These are phyloP conservation scores for Alectoria sarmentosa DNA, from an alignment of 495 filamentous ascomycete species.

Conservation along the genomic window DNA sequence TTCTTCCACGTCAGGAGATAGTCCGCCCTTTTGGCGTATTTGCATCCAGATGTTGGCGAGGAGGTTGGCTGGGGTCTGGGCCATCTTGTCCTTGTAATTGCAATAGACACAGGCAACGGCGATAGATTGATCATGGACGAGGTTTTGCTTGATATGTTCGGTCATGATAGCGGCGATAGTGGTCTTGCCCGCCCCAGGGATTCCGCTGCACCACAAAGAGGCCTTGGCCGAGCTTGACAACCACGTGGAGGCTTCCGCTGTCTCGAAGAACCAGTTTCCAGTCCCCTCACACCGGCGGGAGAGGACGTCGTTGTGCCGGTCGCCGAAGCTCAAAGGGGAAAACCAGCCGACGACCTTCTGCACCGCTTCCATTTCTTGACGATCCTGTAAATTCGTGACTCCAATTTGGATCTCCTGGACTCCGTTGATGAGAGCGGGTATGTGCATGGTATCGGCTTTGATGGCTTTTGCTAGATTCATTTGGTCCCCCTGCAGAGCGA, in stretches of 20 bases:
- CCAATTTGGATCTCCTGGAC: conserved; percentile 1
- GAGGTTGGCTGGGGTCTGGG: conserved; percentile 24
- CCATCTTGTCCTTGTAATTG: conserved; percentile 28
- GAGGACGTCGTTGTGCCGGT: conserved; percentile 9
- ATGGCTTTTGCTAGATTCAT: conserved; percentile 3
- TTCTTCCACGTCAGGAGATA: neutral
- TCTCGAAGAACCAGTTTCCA: conserved; percentile 5
- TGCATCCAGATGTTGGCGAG: conserved; percentile 8
- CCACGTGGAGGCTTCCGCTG: neutral
- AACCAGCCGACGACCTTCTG: conserved; percentile 12
- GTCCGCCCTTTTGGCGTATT: neutral
- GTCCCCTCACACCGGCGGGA: neutral
- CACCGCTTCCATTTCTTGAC: conserved; percentile 1
- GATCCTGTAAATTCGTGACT: neutral
- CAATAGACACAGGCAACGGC: conserved; percentile 30
- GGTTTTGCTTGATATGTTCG: no score
- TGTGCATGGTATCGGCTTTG: conserved; percentile 3
- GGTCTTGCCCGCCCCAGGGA: no score
- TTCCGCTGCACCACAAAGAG: no score
- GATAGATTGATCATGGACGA: no score
- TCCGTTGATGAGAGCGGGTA: neutral
- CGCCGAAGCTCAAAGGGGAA: conserved; percentile 2
- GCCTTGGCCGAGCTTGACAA: no score
- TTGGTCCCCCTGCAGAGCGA: conserved; percentile 31
- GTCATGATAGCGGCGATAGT: no score